Evolutionary conservation across 768 basidiomycete genomes (phyloP), one percentile per base, ranked within the genome.

Genomic region (Serendipita indica): DNA sequence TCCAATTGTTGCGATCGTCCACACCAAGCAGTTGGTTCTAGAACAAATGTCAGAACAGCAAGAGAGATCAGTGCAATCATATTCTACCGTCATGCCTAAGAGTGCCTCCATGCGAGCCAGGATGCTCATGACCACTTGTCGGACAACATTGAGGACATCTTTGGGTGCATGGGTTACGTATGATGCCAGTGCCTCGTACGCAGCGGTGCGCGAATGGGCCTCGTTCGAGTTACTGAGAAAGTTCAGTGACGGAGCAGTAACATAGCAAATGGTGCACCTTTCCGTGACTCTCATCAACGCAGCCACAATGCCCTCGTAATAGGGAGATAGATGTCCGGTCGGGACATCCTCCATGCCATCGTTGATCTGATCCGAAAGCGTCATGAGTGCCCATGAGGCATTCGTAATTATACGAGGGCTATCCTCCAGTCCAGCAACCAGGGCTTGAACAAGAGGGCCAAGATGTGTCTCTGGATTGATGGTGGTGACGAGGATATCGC

Each of bases 1-100:
- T 96, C 92, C 94, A 96, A 74, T 96, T 99, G 71, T 92, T 93
- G 62, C 89, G 83, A 67, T 99, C 96, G 70, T 99, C 96, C 16
- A 83, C 76, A 41, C 96, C 96, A 35, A 99, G 75, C 60, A 98
- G 86, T 72, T 98, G 93, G 69, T 87, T 89, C 82, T 93, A 65
- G 13, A 34, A 62, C 4, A 16, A 7, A 34, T 18, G 2, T 22
- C 10, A 61, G 35, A 12, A 10, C 7, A 12, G 34, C 6, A 18
- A 7, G 2, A 22, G 54, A 16, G 39, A 5, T 32, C 39, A 30
- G 64, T 18, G 45, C 57, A 3, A 20, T 39, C 18, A 1, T 20
- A 33, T 69, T 78, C 49, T 30, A 87, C 88, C 76, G 90, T 88
- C 74, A 97, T 81, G 56, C 71, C 72, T 34, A 98, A 69, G 16